These are phyloP conservation scores for Adansonia gregorii DNA, from an alignment of 441 rosid species.

Conservation along the genomic window DNA sequence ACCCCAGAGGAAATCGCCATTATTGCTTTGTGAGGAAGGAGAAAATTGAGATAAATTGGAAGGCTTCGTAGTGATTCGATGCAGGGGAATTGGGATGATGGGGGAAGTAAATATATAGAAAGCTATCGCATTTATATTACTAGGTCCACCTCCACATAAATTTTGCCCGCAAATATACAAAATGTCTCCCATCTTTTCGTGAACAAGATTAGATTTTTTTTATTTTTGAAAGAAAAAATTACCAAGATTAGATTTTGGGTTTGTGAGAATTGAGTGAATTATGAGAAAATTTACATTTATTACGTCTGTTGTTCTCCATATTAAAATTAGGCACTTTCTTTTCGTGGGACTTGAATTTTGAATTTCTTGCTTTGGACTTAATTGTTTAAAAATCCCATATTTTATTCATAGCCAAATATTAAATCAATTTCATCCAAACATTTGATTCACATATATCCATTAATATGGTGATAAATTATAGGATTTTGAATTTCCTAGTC, in stretches of 20 bases:
- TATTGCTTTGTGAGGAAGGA: neutral
- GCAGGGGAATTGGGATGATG: neutral
- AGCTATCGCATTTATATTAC: neutral
- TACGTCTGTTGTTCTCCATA: neutral
- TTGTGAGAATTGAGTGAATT: neutral
- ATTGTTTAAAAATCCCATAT: too few relatives aligned
- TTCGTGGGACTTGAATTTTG: neutral
- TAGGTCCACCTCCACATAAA: neutral
- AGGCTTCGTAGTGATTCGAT: neutral
- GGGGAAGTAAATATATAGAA: neutral
- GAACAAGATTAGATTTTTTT: slow-evolving; percentile 10
- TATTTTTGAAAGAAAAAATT: neutral
- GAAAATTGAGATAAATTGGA: neutral
- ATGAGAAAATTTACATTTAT: neutral
- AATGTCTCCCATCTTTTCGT: slow-evolving; percentile 15
- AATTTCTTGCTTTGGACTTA: neutral
- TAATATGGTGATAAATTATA: neutral
- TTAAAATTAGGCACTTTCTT: slow-evolving; percentile 1
- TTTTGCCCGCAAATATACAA: neutral
- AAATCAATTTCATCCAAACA: too few relatives aligned
- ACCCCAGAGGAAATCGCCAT: slow-evolving; percentile 44
- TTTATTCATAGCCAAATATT: too few relatives aligned
- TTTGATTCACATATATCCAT: too few relatives aligned
- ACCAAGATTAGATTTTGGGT: neutral
- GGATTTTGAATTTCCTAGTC: neutral